These are phyloP conservation scores for Epichloe brachyelytri DNA, from an alignment of 2,329 filamentous ascomycete species.

Conservation along the genomic window DNA sequence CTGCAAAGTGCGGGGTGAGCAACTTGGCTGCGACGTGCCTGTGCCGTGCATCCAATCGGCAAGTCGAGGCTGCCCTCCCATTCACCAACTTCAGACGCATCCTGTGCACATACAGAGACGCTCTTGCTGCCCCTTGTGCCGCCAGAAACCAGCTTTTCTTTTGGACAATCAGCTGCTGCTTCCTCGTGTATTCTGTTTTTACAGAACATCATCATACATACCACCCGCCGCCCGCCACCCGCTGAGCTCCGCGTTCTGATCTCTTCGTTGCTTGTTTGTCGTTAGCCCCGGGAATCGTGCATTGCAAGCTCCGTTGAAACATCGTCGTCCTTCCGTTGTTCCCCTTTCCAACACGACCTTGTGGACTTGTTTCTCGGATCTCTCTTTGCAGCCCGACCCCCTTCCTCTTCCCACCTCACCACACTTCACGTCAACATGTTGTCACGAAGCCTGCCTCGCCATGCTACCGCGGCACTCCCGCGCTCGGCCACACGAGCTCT, in stretches of 20 bases:
- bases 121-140: constrained; percentile 1
- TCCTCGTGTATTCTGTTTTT: background rate
- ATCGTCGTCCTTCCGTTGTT: background rate
- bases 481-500: constrained; percentile 42
- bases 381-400: constrained; percentile 5
- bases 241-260: background rate
- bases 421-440: constrained; percentile 6
- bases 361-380: background rate
- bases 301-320: background rate
- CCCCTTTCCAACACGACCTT: background rate
- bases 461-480: constrained; percentile 33
- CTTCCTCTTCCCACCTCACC: background rate
- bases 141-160: background rate
- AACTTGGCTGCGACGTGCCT: constrained; percentile 9
- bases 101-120: background rate
- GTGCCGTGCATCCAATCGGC: constrained; percentile 15
- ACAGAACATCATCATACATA: background rate
- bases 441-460: constrained; percentile 14
- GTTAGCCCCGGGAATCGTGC: background rate
- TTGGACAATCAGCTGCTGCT: background rate
- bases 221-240: background rate
- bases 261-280: background rate
- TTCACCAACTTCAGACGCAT: constrained; percentile 5
- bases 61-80: constrained; percentile 18
- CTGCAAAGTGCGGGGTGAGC: constrained; percentile 14